Percentiles rank a stretch among this genome's conserved stretches.
phyloP scores from a whole-genome alignment of 176 grass and related monocot species.

The Avena atlantica region DNA sequence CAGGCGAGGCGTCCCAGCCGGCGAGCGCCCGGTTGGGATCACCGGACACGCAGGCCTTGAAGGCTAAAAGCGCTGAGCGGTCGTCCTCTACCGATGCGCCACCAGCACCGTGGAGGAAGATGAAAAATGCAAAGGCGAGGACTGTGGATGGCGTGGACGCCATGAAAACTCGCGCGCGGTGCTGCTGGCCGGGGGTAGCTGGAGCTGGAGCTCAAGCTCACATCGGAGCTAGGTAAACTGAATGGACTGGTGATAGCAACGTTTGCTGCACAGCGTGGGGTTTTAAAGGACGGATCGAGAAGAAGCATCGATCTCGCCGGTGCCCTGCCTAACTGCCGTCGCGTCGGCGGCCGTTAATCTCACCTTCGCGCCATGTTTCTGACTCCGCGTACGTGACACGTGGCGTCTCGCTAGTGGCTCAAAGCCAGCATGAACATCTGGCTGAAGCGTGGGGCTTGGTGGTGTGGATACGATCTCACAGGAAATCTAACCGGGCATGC shows the following conservation, averaged over 20 bases:
- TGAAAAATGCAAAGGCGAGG: background rate
- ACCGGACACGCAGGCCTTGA: conserved; percentile 49
- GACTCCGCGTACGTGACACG: background rate
- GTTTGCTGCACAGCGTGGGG: conserved; percentile 49
- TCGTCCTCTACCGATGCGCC: conserved; percentile 17
- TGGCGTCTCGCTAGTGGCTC: background rate
- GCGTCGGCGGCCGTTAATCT: background rate
- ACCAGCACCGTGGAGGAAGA: background rate
- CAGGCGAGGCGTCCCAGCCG: conserved; percentile 41
- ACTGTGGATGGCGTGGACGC: background rate
- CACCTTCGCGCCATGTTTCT: conserved; percentile 5
- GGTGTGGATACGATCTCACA: background rate
- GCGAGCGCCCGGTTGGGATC: conserved; percentile 52
- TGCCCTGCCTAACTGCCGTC: conserved; percentile 50
- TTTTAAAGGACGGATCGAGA: conserved; percentile 35
- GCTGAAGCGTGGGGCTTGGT: background rate
- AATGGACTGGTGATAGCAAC: conserved; percentile 44
- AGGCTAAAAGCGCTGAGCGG: conserved; percentile 54
- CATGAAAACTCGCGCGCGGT: conserved; percentile 41
- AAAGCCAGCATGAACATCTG: background rate
- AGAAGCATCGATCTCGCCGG: background rate
- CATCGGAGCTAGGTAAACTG: conserved; percentile 18
- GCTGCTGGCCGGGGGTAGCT: background rate
- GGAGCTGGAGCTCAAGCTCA: conserved; percentile 24
- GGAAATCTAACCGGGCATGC: background rate